Base-by-base conservation (phyloP, 176 grass and related monocot genomes). In the Avena insularis region DNA sequence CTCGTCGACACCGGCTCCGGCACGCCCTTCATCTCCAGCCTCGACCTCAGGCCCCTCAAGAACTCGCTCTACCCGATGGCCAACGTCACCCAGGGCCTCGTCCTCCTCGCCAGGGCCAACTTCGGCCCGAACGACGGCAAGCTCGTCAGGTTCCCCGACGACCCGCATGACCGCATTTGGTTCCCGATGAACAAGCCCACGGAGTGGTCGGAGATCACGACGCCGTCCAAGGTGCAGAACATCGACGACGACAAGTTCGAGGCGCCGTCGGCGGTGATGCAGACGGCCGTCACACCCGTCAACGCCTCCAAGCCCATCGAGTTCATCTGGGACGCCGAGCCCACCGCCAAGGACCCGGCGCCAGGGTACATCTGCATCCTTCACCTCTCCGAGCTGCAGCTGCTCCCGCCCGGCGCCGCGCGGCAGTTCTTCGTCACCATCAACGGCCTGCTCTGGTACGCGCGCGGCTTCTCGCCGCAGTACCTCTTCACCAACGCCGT, bases 1-100 rank as follows among this genome's bases (percentile, higher is more conserved):
- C 79, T 92, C 12, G 79, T 87, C 5, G 77, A 92, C 78, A 90
- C 74, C 4, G 80, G 84, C 33, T 1, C 21, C 0, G 92, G 89
- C 8, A 94, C 83, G 2, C 92, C 92, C 1, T 94, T 94, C 71
- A 72, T 94, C 8, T 94, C 89, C 5, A 54, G 21, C 12, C 40
- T 94, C 35, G 92, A 89, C 46, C 38, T 91, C 5, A 80, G 92
- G 83, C 86, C 92, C 0, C 36, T 94, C 14, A 35, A 77, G 60
- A 45, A 74, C 36, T 38, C 4, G 29, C 77, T 87, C 14, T 91
- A 86, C 12, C n/a, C 45, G 9, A 48, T 20, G 0, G 60, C 12
- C 1, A 84, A 77, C 77, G 64, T 40, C 0, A 72, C 53, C 2
- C 75, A 77, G 62, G 71, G 46, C 9, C 86, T 94, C 2, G 56